Evolutionary conservation across 768 basidiomycete species (phyloP), one percentile per base, ranked within the genome.

Genomic region (Trametes elegans): DNA sequence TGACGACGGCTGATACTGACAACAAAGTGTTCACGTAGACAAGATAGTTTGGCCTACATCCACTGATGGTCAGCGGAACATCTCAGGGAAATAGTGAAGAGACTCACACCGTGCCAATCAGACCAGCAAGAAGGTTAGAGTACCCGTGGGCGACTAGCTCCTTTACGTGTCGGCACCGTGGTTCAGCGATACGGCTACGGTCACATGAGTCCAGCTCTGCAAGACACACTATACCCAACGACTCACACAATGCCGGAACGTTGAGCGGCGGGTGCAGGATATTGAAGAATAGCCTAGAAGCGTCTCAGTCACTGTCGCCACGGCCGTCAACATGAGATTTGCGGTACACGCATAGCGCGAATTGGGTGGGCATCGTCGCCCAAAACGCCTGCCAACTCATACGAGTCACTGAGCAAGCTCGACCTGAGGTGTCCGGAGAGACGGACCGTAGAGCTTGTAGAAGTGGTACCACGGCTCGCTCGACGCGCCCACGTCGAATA

Each of bases 81-180:
- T 29, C 19, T 32, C 14, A 13, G 14, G 14, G 21, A 9, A 11
- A 3, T 8, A 26, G 0, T 2, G 27, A 19, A 23, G 19, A 13
- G 23, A 74, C 84, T 56, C 75, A 90, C 79, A 95, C 92, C 7
- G 88, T 86, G 7, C 95, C 93, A 26, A 89, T 61, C 1, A 86
- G 44, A 2, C 94, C 95, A 2, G 94, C 83, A 0, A 89, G 74
- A 3, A 98, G 60, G 67, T 99, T 98, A 1, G 93, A 94, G 56
- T 90, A 86, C 8, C 96, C 96, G 67, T 99, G 96, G 0, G 81
- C 92, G 42, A 97, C 81, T 9, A 98, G 84, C 67, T 99, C 96
- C 57, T 87, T 86, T 98, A 87, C 0, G 95, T 94, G 60, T 97
- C 85, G 55, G 97, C 79, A 43, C 98, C 94, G 63, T 87, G 84